A percentile compares a stretch with the other conserved stretches of the same genome.
Conservation (phyloP, 2,329 filamentous ascomycete species). For the Cercospora nicotianae region DNA sequence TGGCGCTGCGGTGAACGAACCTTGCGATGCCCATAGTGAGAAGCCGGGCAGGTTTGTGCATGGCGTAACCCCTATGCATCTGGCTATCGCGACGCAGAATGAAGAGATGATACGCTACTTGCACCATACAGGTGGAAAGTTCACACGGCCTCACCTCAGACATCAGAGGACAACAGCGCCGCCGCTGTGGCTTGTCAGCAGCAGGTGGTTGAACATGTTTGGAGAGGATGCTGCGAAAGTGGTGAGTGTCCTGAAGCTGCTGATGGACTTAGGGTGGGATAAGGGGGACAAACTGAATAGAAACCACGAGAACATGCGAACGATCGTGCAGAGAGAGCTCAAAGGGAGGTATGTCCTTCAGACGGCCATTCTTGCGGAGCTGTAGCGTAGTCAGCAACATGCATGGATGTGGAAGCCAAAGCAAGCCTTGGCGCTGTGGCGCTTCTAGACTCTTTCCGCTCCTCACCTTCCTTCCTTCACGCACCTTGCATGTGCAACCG, state of each 20-base stretch:
- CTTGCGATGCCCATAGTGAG: constrained; percentile 8
- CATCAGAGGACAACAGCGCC: neutral
- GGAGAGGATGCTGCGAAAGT: constrained; percentile 1
- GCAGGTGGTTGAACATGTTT: neutral
- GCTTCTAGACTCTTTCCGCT: neutral
- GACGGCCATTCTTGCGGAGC: neutral
- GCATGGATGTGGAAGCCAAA: neutral
- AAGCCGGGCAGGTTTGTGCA: neutral
- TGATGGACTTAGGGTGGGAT: constrained; percentile 1
- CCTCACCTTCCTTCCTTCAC: neutral
- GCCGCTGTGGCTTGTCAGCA: constrained; percentile 7
- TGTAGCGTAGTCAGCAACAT: neutral
- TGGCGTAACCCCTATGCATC: constrained; percentile 11
- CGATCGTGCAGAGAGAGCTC: neutral
- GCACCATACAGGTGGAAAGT: neutral
- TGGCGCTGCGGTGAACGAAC: neutral
- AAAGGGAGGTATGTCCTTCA: neutral
- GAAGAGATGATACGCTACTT: constrained; percentile 1
- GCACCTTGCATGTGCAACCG: neutral
- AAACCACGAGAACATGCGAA: neutral
- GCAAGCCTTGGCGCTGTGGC: neutral
- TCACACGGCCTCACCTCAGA: neutral
- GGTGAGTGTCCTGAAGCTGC: neutral
- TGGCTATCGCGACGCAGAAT: constrained; percentile 8
- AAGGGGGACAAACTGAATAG: neutral